Base-by-base conservation (phyloP, 2,329 filamentous ascomycete species). In the Penicillium digitatum region DNA sequence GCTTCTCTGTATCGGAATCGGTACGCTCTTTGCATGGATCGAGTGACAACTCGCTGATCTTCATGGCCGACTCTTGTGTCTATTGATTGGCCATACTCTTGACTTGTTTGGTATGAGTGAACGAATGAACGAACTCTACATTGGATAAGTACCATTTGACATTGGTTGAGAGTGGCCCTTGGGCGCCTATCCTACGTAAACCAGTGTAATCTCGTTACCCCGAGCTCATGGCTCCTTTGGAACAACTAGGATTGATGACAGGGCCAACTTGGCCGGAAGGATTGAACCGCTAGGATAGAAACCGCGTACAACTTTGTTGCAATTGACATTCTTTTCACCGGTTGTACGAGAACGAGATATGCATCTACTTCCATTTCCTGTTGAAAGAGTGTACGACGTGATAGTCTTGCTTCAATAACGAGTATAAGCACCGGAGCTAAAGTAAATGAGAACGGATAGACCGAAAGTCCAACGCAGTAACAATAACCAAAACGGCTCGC, bases 91-190 rank as follows among this genome's bases (percentile, higher is more conserved):
- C 61, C 45, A 49, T 63, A 51, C 43, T 55, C 59, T 53, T 61
- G 57, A 45, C 24, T 56, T 55, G 60, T 57, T 65, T 64, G 62
- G 63, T 62, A 70, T 54, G 68, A 70, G 65, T 69, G 62, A 69
- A 69, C 60, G 67, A 71, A 66, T 71, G 66, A 71, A 70, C 62
- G 67, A 70, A 69, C 56, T 52, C 65, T 58, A 61, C 56, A 62
- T 64, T 53, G 54, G 43, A 55, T 51, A 38, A 35, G 44, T 29
- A 22, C 29, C 32, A 46, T 24, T 45, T 46, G 9, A 14, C 37
- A 22, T 45, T 27, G 12, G 34, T 12, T 4, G 3, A 8, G 26
- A 42, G 26, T 12, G 20, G 24, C n/a, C 9, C 20, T 40, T 5
- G n/a, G 14, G 3, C 12, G 9, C 14, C 12, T 14, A 22, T 12